Conservation (phyloP, 169 alveolate genomes). For the Eimeria falciformis region DNA sequence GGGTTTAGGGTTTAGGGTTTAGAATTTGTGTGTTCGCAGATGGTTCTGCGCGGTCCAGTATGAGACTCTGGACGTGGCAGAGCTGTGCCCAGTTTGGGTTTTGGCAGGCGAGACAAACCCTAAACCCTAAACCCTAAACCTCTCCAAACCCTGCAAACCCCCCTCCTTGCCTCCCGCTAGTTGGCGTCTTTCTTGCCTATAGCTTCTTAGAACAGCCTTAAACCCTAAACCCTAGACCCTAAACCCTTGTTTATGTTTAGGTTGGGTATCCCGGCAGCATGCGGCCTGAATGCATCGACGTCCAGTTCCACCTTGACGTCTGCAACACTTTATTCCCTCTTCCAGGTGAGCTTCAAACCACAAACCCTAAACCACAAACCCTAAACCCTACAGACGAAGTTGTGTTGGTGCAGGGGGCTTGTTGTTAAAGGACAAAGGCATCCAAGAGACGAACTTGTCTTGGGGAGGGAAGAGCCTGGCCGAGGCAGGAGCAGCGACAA, state of each 20-base stretch:
- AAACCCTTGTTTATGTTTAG: slow-evolving; percentile 5
- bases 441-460: slow-evolving; percentile 47
- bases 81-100: slow-evolving; percentile 60
- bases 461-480: slow-evolving; percentile 19
- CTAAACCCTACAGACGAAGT: background rate
- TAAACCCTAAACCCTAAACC: background rate
- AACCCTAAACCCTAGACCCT: slow-evolving; percentile 50
- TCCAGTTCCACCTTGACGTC: slow-evolving; percentile 34
- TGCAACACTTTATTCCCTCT: slow-evolving; percentile 64
- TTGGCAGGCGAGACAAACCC: slow-evolving; percentile 50
- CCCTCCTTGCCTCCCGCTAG: too few relatives aligned
- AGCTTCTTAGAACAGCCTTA: too few relatives aligned
- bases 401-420: background rate
- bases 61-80: slow-evolving; percentile 3
- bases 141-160: background rate
- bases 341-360: slow-evolving; percentile 23
- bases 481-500: slow-evolving; percentile 19
- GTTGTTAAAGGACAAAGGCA: background rate
- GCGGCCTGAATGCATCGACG: slow-evolving; percentile 26
- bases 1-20: too few relatives aligned
- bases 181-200: too few relatives aligned
- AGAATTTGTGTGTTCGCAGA: slow-evolving; percentile 5
- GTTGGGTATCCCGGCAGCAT: slow-evolving; percentile 32
- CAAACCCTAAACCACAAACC: background rate
- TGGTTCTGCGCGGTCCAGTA: background rate